A percentile compares a stretch with the other conserved stretches of the same genome.
phyloP scores from a whole-genome alignment of 768 basidiomycete species.

The Pisolithus tinctorius region DNA sequence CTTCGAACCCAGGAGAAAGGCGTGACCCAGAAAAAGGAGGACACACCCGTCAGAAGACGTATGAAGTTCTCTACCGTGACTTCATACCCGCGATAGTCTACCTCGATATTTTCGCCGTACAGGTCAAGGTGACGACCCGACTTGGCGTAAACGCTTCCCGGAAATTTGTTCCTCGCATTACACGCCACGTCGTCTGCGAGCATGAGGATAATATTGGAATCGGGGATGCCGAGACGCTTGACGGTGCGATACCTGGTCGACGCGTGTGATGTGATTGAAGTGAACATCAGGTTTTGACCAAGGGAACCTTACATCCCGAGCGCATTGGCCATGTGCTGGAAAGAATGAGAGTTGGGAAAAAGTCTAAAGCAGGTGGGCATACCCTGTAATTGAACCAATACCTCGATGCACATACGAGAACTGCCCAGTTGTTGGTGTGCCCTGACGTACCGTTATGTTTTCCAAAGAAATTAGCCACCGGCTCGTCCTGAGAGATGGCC shows the following conservation, averaged over 20 bases:
- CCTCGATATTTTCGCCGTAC: conserved; percentile 95
- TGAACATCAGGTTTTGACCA: background rate
- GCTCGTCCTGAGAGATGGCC: conserved; percentile 26
- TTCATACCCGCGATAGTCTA: conserved; percentile 97
- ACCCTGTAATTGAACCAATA: conserved; percentile 99
- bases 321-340: conserved; percentile 97
- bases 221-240: conserved; percentile 95
- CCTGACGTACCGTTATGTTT: conserved; percentile 30
- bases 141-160: conserved; percentile 91
- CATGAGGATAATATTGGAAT: conserved; percentile 99
- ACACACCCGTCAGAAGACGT: conserved; percentile 80
- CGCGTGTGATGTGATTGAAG: conserved; percentile 2
- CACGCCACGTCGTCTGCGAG: conserved; percentile 95
- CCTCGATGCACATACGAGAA: conserved; percentile 86
- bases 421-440: conserved; percentile 99
- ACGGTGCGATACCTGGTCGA: conserved; percentile 87
- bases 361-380: conserved; percentile 22
- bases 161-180: conserved; percentile 85
- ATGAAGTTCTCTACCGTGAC: conserved; percentile 97
- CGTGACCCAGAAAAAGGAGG: background rate
- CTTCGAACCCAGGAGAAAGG: background rate
- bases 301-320: conserved; percentile 74
- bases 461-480: conserved; percentile 41
- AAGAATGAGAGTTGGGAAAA: background rate
- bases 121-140: conserved; percentile 75